Base-by-base conservation (phyloP, 1,284 basidiomycete genomes). In the Agaricales sp. region DNA sequence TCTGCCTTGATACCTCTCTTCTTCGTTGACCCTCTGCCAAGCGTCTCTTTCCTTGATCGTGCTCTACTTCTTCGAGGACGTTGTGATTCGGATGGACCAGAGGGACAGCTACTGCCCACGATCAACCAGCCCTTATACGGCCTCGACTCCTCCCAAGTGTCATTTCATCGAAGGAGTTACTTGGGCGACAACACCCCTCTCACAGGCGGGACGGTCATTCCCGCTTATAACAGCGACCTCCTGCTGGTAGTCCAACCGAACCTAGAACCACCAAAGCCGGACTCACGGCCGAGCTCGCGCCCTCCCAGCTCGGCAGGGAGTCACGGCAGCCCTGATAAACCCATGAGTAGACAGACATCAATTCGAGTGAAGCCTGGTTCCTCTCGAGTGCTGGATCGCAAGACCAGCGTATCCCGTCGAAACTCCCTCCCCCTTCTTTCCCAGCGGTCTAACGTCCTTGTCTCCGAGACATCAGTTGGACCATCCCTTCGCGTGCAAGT, bases 371-470 rank as follows among this genome's bases (percentile, higher is more conserved):
- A 81, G 51, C 76, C 86, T 1, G 73, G 77, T 24, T 71, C 80
- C 0, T 78, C 78, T 0, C 75, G 81, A 24, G 74, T 74, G 0
- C 57, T 87, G 19, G 85, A 88, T 43, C 76, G 87, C 13, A 88
- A 88, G 60, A 70, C 79, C 11, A 88, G 85, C 57, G 59, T 82
- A 44, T 77, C 80, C 0, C 74, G 83, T 13, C 72, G 87, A n/a
- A 87, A 76, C 55, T 90, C 87, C 1, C 64, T 90, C 6, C 87
- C 87, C 18, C 75, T 82, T 0, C 70, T 88, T n/a, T 82, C 83
- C 1, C 75, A 77, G 37, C 70, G 77, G 11, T 67, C 74, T 2
- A 77, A 73, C 48, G 69, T 81, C 20, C 67, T 80, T n/a, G 64
- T 75, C 3, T 59, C 72, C 0, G 81, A 85, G 56, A 68, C 74